Conservation (phyloP, 306 rosid species). For the Acacia crassicarpa region DNA sequence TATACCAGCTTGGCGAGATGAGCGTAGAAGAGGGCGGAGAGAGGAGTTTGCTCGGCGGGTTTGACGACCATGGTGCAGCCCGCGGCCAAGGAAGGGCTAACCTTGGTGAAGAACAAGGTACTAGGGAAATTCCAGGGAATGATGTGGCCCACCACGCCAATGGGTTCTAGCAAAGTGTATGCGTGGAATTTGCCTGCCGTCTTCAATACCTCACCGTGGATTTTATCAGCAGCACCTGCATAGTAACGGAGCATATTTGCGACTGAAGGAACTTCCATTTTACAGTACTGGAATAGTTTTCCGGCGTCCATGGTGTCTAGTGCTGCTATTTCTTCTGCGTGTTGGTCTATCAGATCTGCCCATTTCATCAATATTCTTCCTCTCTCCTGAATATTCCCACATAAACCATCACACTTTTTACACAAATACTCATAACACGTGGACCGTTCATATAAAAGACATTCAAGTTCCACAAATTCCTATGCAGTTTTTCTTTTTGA, state of each 20-base stretch:
- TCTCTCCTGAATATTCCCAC: conserved; percentile 55
- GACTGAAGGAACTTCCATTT: conserved; percentile 51
- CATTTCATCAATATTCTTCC: conserved; percentile 62
- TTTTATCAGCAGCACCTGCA: conserved; percentile 91
- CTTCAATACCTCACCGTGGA: conserved; percentile 77
- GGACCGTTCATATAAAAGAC: no score
- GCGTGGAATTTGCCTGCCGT: conserved; percentile 50
- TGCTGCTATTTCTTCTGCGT: conserved; percentile 66
- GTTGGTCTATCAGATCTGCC: conserved; percentile 64
- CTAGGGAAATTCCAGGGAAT: conserved; percentile 89
- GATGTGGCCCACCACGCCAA: conserved; percentile 86
- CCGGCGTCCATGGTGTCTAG: conserved; percentile 76
- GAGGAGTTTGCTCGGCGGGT: conserved; percentile 94
- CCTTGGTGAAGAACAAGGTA: conserved; percentile 54
- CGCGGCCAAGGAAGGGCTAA: conserved; percentile 74
- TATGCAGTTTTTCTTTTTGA: no score
- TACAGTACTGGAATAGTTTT: conserved; percentile 43
- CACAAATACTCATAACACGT: no score
- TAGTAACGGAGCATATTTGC: conserved; percentile 58
- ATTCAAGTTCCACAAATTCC: no score
- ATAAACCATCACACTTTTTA: neutral
- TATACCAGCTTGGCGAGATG: conserved; percentile 71
- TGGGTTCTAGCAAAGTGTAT: conserved; percentile 72
- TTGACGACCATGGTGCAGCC: conserved; percentile 87
- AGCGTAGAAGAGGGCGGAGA: conserved; percentile 80